phyloP scores from a whole-genome alignment of 176 grass and related monocot genomes.

The Oryza officinalis region DNA sequence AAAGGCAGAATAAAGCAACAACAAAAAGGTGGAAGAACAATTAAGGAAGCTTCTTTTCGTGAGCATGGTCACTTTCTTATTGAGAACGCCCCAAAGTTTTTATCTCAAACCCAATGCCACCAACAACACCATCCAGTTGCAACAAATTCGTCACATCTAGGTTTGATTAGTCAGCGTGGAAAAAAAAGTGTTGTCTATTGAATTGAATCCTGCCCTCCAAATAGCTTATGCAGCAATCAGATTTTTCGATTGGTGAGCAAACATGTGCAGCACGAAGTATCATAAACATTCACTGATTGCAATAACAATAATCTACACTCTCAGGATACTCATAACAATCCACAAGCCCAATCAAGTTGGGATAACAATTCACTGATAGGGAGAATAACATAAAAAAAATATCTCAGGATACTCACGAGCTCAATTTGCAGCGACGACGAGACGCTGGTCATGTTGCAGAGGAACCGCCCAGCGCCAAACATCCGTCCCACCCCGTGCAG shows the following conservation, averaged over 20 bases:
- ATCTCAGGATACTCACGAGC: conserved; percentile 51
- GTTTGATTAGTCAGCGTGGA: background rate
- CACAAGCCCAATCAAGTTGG: background rate
- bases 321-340: conserved; percentile 46
- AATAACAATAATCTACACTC: background rate
- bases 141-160: conserved; percentile 5
- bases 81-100: background rate
- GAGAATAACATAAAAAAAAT: background rate
- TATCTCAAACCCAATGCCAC: background rate
- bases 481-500: conserved; percentile 71
- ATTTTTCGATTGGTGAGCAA: background rate
- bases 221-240: background rate
- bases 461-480: conserved; percentile 59
- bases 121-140: background rate
- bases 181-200: background rate
- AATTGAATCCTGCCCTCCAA: background rate
- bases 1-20: conserved; percentile 26
- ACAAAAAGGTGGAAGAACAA: conserved; percentile 14
- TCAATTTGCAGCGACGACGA: conserved; percentile 87
- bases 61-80: background rate
- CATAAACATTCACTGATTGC: background rate
- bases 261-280: background rate
- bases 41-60: conserved; percentile 14
- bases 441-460: conserved; percentile 80
- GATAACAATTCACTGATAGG: background rate